Evolutionary conservation across 2,329 filamentous ascomycete genomes (phyloP), one percentile per base, ranked within the genome.

Genomic region (Teratosphaeria gauchensis): DNA sequence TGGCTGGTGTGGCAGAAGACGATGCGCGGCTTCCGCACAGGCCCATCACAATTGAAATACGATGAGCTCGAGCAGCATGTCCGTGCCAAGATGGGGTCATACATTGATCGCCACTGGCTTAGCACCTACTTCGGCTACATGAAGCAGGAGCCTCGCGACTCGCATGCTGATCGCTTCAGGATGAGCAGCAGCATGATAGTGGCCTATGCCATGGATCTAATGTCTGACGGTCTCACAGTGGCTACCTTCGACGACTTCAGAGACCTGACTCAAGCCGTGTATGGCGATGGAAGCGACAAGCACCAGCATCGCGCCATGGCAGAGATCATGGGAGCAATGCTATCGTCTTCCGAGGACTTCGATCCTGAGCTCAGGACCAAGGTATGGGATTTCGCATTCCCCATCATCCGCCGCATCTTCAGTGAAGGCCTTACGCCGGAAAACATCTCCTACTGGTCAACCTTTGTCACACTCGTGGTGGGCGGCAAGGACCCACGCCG

Each of bases 251-350:
- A 92, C 5, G 94, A 99, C 58, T 86, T 99, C 72, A 88, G 92
- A 69, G 86, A 92, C 65, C 80, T 96, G 61, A 84, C 89, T 4
- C 78, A 82, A 59, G 83, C 84, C 1, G 85, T 95, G 0, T 97
- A 90, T 68, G 92, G 87, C 14, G 92, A 99, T 72, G 94, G 95
- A 9, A 94, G 86, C 67, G 94, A 99, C 72, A 96, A 96, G 74
- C 94, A 99, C 72, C 92, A 99, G 72, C 94, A 99, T 72, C 89
- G 94, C 56, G 94, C 94, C 16, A 96, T 94, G 1, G 84, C 94
- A 0, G 94, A 99, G 74, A 96, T 99, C 58, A 78, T 99, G 55
- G 91, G 89, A 14, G 92, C 90, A 4, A 75, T 99, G 67, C 79
- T 99, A 30, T 85, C 86, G 16, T 90, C 89, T 38, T 90, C 90